Evolutionary conservation across 768 basidiomycete species (phyloP), one percentile per base, ranked within the genome.

Genomic region (Candolleomyces aberdarensis): DNA sequence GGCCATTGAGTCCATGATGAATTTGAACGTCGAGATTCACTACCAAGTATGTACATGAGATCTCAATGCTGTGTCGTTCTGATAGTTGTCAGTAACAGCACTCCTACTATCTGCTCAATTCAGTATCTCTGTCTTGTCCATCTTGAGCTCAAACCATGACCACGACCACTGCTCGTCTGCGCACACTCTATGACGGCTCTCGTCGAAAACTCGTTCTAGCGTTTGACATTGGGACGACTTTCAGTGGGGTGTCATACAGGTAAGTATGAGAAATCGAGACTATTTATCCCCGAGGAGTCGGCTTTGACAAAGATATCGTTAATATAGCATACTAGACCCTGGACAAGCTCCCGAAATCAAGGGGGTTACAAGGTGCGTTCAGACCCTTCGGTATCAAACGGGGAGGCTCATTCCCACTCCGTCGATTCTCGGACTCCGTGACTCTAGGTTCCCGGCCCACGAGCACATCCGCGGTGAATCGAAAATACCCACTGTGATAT

Each of bases 151-250:
- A 10, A 52, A 13, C 51, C 51, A 52, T 52, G 22, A 53, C 32
- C n/a, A 32, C 31, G 29, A 8, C 17, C 46, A 14, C 7, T 13
- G 29, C n/a, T 15, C 36, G 58, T 14, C 15, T 48, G 17, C 54
- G 62, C 20, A 41, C 58, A 0, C 60, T 64, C 15, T 68, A 68
- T 57, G 26, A 15, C 6, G 69, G 69, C 29, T 43, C 53, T 7
- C 43, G 44, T 15, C 60, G 76, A 32, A 79, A 77, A 59, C 57
- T 79, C 1, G 70, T 79, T 8, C 67, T 79, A 5, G 75, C 78
- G 19, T 77, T 79, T 41, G 78, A 78, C 52, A 66, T 78, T 5
- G 77, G 78, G 8, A 77, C 78, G 1, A 76, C 78, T 1, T 79
- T 70, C 56, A 80, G 78, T 44, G 78, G 78, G 0, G 66, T 77